Evolutionary conservation across 208 protist species (phyloP).

Genomic region (Balamuthia mandrillaris): DNA sequence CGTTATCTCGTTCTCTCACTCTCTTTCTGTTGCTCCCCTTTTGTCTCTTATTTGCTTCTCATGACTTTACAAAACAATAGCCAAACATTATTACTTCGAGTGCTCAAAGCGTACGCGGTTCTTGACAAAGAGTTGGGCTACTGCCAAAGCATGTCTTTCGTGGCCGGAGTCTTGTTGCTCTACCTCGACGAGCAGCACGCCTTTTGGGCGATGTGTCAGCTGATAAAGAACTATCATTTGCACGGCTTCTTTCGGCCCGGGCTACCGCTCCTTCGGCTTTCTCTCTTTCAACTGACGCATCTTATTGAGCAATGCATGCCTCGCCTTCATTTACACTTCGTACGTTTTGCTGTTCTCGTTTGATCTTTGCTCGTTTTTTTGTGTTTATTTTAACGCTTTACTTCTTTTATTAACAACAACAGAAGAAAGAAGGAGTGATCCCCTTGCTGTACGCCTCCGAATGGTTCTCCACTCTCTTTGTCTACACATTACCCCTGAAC

Average conservation of each 20-base stretch:
- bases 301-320: no score
- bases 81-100: background rate
- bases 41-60: no score
- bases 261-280: background rate
- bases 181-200: conserved; percentile 1
- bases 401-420: background rate
- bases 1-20: background rate
- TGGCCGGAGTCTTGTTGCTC: background rate
- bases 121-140: conserved; percentile 15
- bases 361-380: background rate
- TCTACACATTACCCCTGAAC: background rate
- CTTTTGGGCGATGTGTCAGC: conserved; percentile 12
- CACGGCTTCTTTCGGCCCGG: background rate
- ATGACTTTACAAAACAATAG: background rate
- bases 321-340: no score
- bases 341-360: background rate
- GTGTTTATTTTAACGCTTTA: background rate
- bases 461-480: conserved; percentile 10
- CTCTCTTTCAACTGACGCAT: background rate
- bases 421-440: background rate
- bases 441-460: background rate
- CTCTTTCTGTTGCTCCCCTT: background rate
- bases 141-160: conserved; percentile 9
- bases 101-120: conserved; percentile 1
- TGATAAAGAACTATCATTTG: conserved; percentile 4